Evolutionary conservation across 495 filamentous ascomycete genomes (phyloP).

Genomic region (Lasiosphaeria ovina): DNA sequence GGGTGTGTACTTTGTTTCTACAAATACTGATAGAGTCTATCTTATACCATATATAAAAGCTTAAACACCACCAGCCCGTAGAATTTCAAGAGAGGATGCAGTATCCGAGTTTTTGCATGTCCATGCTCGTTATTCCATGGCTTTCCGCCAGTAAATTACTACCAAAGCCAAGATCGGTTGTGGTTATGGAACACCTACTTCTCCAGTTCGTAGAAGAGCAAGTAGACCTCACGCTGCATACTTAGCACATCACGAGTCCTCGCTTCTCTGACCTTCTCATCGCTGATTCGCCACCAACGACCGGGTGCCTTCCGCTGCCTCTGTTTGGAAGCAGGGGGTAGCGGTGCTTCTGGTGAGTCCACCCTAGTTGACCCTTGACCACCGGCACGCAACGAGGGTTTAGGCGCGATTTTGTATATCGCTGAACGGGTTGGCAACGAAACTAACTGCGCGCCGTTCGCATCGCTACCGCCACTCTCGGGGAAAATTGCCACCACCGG

Average conservation of each 20-base stretch:
- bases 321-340: slow-evolving; percentile 23
- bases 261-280: slow-evolving; percentile 93
- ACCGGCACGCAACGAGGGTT: slow-evolving; percentile 18
- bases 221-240: slow-evolving; percentile 94
- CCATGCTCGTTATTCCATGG: too few relatives aligned
- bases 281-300: slow-evolving; percentile 97
- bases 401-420: slow-evolving; percentile 36
- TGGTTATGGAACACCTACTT: neutral
- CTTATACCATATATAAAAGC: too few relatives aligned
- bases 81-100: too few relatives aligned
- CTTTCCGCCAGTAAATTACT: too few relatives aligned
- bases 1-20: neutral
- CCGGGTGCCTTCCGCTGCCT: slow-evolving; percentile 62
- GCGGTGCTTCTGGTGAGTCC: neutral
- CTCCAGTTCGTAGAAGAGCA: slow-evolving; percentile 92
- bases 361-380: slow-evolving; percentile 11
- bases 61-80: too few relatives aligned
- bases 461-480: slow-evolving; percentile 21
- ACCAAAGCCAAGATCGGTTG: neutral
- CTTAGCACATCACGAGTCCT: slow-evolving; percentile 85
- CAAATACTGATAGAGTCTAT: too few relatives aligned
- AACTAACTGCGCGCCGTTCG: slow-evolving; percentile 42
- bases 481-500: too few relatives aligned
- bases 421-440: slow-evolving; percentile 43
- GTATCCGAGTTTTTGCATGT: too few relatives aligned